These are phyloP conservation scores for Colletotrichum gigasporum DNA, from an alignment of 2,329 filamentous ascomycete species.

Conservation along the genomic window DNA sequence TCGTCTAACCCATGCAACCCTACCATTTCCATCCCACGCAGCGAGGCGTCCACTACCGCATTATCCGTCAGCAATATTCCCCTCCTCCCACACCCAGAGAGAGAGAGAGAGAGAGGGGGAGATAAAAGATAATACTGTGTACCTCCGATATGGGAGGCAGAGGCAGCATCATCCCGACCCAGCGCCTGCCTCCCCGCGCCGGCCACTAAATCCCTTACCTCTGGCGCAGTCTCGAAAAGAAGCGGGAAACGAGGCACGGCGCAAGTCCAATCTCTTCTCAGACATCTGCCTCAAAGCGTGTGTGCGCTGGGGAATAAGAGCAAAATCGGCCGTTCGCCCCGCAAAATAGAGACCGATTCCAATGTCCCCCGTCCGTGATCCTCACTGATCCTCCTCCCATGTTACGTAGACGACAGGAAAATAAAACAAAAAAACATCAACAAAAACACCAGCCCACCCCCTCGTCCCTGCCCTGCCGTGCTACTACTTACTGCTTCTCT, in stretches of 20 bases:
- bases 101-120: too few species aligned
- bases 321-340: not conserved
- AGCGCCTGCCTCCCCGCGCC: slow-evolving; percentile 9
- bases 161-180: slow-evolving; percentile 16
- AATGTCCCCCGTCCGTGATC: slow-evolving; percentile 3
- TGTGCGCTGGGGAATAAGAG: not conserved
- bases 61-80: slow-evolving; percentile 10
- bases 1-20: not conserved
- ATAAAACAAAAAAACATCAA: slow-evolving; percentile 11
- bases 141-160: too few species aligned
- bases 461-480: not conserved
- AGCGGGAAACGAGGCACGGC: not conserved
- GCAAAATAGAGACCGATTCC: slow-evolving; percentile 17
- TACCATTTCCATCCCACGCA: not conserved
- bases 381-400: not conserved
- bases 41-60: not conserved
- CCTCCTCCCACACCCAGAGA: too few species aligned
- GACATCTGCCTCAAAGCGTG: not conserved
- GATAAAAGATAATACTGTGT: too few species aligned
- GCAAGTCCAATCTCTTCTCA: slow-evolving; percentile 3
- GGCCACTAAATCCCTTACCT: slow-evolving; percentile 22
- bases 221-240: slow-evolving; percentile 12
- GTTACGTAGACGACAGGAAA: slow-evolving; percentile 3
- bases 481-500: not conserved
- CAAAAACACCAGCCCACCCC: slow-evolving; percentile 18